A percentile compares a stretch with the other conserved stretches of the same genome.
phyloP scores from a whole-genome alignment of 2,329 filamentous ascomycete species.

The Trematosphaeria pertusa region DNA sequence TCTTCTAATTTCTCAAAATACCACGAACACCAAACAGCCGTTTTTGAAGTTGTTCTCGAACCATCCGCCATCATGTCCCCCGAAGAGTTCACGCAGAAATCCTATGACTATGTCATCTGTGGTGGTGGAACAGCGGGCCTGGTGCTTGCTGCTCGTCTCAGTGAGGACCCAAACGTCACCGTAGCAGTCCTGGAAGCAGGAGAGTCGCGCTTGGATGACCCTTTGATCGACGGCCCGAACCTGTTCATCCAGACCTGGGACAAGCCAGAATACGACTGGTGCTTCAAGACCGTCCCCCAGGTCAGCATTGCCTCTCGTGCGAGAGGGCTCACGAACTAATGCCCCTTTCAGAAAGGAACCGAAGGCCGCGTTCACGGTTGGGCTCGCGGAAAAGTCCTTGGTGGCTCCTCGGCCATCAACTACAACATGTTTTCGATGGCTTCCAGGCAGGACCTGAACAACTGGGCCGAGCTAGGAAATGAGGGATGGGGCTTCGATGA shows the following conservation, averaged over 20 bases:
- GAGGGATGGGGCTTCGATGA: constrained; percentile 46
- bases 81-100: constrained; percentile 27
- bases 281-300: constrained; percentile 38
- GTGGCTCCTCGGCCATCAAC: constrained; percentile 51
- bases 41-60: too few relatives aligned
- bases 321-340: constrained; percentile 6
- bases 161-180: constrained; percentile 32
- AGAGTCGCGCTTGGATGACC: constrained; percentile 27
- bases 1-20: too few relatives aligned
- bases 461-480: constrained; percentile 51
- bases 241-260: constrained; percentile 32
- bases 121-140: constrained; percentile 42
- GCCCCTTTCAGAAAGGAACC: constrained; percentile 28
- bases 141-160: constrained; percentile 36
- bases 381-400: constrained; percentile 39
- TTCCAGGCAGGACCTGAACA: constrained; percentile 41
- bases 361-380: constrained; percentile 28
- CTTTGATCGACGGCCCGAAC: constrained; percentile 36
- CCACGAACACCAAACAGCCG: too few relatives aligned
- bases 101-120: constrained; percentile 34
- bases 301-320: constrained; percentile 12
- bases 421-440: constrained; percentile 39
- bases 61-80: constrained; percentile 31
- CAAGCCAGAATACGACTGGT: constrained; percentile 43
- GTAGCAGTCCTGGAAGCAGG: constrained; percentile 40